phyloP scores from a whole-genome alignment of 75 land plant genomes.

The Isoetes taiwanensis region DNA sequence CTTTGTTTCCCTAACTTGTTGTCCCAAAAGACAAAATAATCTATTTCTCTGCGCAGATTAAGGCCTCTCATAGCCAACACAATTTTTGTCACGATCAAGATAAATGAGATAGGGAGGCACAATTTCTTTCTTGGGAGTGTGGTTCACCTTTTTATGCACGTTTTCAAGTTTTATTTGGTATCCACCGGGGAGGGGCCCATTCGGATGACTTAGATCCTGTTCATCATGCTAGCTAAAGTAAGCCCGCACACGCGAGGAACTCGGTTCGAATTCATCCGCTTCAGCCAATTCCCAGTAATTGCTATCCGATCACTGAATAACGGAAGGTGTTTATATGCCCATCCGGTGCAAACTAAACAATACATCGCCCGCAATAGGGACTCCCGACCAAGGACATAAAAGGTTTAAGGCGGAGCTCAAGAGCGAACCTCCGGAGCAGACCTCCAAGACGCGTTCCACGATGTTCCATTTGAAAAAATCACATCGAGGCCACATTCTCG shows the following conservation, averaged over 20 bases:
- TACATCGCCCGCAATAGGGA: neutral
- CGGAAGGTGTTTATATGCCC: neutral
- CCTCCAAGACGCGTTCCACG: no score
- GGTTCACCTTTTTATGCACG: neutral
- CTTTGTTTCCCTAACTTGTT: constrained; percentile 4
- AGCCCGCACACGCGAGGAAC: neutral
- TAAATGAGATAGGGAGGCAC: constrained; percentile 5
- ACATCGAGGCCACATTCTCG: no score
- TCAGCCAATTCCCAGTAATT: neutral
- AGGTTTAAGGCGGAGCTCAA: no score
- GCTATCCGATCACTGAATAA: neutral
- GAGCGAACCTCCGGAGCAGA: no score
- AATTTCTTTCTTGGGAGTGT: neutral
- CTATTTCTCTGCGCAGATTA: neutral
- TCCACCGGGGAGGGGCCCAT: constrained; percentile 1
- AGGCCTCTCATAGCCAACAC: constrained; percentile 2
- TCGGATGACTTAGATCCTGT: neutral
- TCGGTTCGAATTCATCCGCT: constrained; percentile 2
- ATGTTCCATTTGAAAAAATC: no score
- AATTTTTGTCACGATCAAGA: neutral
- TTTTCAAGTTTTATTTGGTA: neutral
- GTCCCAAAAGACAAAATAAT: neutral
- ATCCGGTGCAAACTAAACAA: neutral
- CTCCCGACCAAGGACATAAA: no score
- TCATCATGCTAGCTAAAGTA: neutral